Evolutionary conservation across 257 asterid genomes (phyloP).

Genomic region (Nicotiana attenuata): DNA sequence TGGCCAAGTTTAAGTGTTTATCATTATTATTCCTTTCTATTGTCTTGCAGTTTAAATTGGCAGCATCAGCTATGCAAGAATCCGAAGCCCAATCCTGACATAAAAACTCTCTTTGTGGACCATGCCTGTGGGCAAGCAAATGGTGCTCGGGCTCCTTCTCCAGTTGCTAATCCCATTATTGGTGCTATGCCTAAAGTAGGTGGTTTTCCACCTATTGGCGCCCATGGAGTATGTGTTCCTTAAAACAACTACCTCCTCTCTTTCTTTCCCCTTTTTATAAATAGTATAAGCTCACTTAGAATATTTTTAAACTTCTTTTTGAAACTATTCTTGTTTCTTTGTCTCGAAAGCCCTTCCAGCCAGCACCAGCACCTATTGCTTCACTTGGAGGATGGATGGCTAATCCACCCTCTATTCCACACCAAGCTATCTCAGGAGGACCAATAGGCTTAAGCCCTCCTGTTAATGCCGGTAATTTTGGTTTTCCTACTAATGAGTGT

Average conservation of each 20-base stretch:
- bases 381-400: slow-evolving; percentile 56
- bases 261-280: not conserved
- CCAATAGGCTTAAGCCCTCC: slow-evolving; percentile 43
- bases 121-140: slow-evolving; percentile 49
- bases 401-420: slow-evolving; percentile 34
- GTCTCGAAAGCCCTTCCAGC: slow-evolving; percentile 34
- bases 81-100: slow-evolving; percentile 55
- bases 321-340: not conserved
- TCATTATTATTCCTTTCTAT: not conserved
- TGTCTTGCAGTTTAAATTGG: slow-evolving; percentile 53
- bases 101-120: slow-evolving; percentile 52
- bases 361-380: slow-evolving; percentile 31
- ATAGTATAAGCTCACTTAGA: not conserved
- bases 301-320: not conserved
- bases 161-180: slow-evolving; percentile 32
- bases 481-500: not conserved
- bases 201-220: slow-evolving; percentile 43
- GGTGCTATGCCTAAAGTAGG: slow-evolving; percentile 38
- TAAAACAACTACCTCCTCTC: not conserved
- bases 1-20: not conserved
- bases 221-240: slow-evolving; percentile 41
- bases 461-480: slow-evolving; percentile 37
- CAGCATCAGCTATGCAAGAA: slow-evolving; percentile 61
- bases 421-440: slow-evolving; percentile 37
- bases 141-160: slow-evolving; percentile 40